Base-by-base conservation (phyloP, 768 basidiomycete species). In the Coprinopsis strossmayeri region DNA sequence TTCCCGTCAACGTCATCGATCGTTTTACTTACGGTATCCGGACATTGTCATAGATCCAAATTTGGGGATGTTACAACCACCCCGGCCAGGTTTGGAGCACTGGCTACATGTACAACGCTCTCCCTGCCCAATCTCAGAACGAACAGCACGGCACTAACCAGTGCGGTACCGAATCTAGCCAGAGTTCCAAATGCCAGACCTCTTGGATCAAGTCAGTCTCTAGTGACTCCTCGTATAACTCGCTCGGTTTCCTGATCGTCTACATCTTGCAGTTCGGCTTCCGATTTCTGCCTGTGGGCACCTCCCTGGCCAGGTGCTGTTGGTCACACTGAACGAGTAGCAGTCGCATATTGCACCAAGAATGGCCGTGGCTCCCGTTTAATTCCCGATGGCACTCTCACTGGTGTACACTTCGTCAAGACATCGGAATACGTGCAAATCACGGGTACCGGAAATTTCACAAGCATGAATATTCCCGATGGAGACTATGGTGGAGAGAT, bases 331-430 rank as follows among this genome's bases (percentile, higher is more conserved):
- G 90, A 92, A 59, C 76, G 73, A 27, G 64, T 76, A 43, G 79
- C 77, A 49, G 84, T 91, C 1, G 77, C 86, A 0, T 91, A 78
- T 73, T 94, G 87, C 71, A 81, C 81, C 26, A 81, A 84, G 61
- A 72, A 73, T 21, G 83, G 83, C 7, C 76, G 78, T 30, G 90
- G 89, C 7, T 76, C 86, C 0, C 84, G 90, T 43, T 64, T 79
- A 48, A 89, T 91, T 27, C 86, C 85, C 34, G 63, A 70, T 1
- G 84, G 83, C 18, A 70, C 84, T 7, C 66, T 91, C 34, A 65
- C 68, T 20, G 86, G 85, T 47, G 78, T 86, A 0, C 87, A 90
- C 63, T 74, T 81, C 58, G 73, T 87, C 56, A 71, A 70, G 61
- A 84, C 86, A 0, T 71, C 74, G 2, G 72, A 81, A 53, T 88